phyloP scores from a whole-genome alignment of 75 land plant genomes.

The Adiantum capillusveneris region DNA sequence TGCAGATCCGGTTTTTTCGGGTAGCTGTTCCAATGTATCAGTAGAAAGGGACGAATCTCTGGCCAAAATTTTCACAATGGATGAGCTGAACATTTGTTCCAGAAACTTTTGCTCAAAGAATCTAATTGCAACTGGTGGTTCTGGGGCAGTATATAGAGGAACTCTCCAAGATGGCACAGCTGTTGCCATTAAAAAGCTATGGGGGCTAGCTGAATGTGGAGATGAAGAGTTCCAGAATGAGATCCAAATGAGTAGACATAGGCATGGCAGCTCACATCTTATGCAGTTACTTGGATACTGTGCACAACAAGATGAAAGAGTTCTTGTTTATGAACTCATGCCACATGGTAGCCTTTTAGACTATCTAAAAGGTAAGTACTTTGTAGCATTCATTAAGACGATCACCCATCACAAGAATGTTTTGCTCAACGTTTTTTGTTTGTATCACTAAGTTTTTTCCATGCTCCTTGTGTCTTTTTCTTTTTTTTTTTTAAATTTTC shows the following conservation, averaged over 20 bases:
- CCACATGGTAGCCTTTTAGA: slow-evolving; percentile 10
- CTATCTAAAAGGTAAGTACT: slow-evolving; percentile 11
- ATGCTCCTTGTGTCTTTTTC: no score
- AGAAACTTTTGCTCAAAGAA: slow-evolving; percentile 5
- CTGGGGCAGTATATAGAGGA: slow-evolving; percentile 9
- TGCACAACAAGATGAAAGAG: slow-evolving; percentile 7
- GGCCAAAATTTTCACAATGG: slow-evolving; percentile 6
- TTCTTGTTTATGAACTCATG: slow-evolving; percentile 14
- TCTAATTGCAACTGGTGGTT: slow-evolving; percentile 9
- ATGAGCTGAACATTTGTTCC: neutral
- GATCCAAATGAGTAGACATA: slow-evolving; percentile 3
- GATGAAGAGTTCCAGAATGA: slow-evolving; percentile 14
- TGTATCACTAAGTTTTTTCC: no score
- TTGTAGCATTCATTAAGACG: neutral
- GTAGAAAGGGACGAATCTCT: neutral
- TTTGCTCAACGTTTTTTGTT: no score
- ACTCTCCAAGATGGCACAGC: slow-evolving; percentile 9
- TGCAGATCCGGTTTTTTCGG: no score
- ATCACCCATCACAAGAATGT: neutral
- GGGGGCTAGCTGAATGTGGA: slow-evolving; percentile 3
- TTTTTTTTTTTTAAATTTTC: no score
- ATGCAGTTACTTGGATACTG: slow-evolving; percentile 8
- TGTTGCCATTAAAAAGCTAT: slow-evolving; percentile 11
- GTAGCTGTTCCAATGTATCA: no score
- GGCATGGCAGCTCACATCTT: slow-evolving; percentile 7